These are phyloP conservation scores for Westerdykella aurantiaca DNA, from an alignment of 2,329 filamentous ascomycete genomes.

Conservation along the genomic window DNA sequence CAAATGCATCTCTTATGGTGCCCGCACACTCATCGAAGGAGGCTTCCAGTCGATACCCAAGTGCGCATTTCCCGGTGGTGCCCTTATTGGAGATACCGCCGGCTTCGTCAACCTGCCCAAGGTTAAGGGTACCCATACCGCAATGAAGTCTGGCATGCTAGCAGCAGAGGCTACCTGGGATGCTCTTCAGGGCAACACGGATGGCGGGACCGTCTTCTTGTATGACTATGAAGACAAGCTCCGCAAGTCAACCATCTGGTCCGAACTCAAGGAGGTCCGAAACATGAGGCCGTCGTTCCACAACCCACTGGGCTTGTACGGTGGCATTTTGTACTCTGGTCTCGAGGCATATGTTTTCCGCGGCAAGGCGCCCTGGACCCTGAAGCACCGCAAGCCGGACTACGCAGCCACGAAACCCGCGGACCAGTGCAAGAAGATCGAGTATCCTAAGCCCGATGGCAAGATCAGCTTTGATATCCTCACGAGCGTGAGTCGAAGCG, in stretches of 20 bases:
- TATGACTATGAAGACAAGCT: constrained; percentile 91
- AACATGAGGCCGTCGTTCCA: constrained; percentile 98
- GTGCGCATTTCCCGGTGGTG: constrained; percentile 91
- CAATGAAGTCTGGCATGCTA: constrained; percentile 96
- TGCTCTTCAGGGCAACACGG: constrained; percentile 55
- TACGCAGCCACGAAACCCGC: constrained; percentile 73
- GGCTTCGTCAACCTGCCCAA: constrained; percentile 97
- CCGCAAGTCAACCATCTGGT: constrained; percentile 83
- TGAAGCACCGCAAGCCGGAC: constrained; percentile 77
- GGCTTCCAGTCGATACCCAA: constrained; percentile 98
- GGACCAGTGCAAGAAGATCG: constrained; percentile 77
- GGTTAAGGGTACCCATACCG: constrained; percentile 96
- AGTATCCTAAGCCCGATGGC: constrained; percentile 94
- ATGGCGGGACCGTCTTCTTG: constrained; percentile 73
- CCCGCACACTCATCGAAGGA: constrained; percentile 84
- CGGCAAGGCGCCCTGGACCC: constrained; percentile 83
- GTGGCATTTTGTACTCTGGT: constrained; percentile 87
- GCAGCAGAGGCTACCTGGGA: constrained; percentile 85
- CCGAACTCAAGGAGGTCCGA: constrained; percentile 87
- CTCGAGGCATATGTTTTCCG: constrained; percentile 84
- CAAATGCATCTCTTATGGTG: constrained; percentile 95
- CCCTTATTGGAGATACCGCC: constrained; percentile 90
- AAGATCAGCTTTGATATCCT: constrained; percentile 94
- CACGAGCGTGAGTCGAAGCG: constrained; percentile 89
- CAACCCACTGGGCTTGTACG: constrained; percentile 76